Conservation (phyloP, 805 yeast species). For the Yarrowia sp. region DNA sequence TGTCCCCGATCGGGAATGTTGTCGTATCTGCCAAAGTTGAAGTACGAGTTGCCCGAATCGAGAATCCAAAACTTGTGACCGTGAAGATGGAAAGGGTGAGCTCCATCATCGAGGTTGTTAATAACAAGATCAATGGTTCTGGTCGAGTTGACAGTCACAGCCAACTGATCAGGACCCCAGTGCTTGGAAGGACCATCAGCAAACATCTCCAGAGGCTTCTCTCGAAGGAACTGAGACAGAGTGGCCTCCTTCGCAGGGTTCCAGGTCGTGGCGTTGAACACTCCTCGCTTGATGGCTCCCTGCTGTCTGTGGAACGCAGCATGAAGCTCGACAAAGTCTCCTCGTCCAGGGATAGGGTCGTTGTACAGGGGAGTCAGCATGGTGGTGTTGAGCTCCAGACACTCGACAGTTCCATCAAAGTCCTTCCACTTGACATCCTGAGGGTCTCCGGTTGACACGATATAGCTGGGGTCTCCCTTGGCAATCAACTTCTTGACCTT, state of each 20-base stretch:
- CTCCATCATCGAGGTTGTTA: constrained; percentile 87
- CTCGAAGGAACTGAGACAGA: constrained; percentile 37
- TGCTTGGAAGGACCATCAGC: constrained; percentile 57
- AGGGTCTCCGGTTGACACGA: constrained; percentile 3
- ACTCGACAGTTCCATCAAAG: constrained; percentile 45
- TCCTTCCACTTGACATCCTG: constrained; percentile 42
- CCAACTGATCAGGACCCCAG: constrained; percentile 63
- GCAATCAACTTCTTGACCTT: constrained; percentile 34
- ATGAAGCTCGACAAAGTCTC: constrained; percentile 49
- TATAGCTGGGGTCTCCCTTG: constrained; percentile 29
- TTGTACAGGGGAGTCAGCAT: constrained; percentile 43
- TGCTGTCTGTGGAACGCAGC: constrained; percentile 50
- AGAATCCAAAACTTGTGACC: constrained; percentile 85
- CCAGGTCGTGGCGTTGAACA: constrained; percentile 46
- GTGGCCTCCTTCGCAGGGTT: constrained; percentile 41
- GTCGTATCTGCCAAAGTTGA: constrained; percentile 55
- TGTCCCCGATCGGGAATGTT: constrained; percentile 57
- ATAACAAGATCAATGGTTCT: constrained; percentile 78
- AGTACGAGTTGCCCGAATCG: constrained; percentile 62
- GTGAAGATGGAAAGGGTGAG: constrained; percentile 93
- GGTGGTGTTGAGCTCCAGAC: constrained; percentile 46
- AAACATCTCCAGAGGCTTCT: constrained; percentile 37
- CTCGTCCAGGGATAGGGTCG: constrained; percentile 47
- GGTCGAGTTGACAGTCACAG: constrained; percentile 62
- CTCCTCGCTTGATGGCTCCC: constrained; percentile 49